Base-by-base conservation (phyloP, 345 rosid genomes). In the Eutrema japonicum region DNA sequence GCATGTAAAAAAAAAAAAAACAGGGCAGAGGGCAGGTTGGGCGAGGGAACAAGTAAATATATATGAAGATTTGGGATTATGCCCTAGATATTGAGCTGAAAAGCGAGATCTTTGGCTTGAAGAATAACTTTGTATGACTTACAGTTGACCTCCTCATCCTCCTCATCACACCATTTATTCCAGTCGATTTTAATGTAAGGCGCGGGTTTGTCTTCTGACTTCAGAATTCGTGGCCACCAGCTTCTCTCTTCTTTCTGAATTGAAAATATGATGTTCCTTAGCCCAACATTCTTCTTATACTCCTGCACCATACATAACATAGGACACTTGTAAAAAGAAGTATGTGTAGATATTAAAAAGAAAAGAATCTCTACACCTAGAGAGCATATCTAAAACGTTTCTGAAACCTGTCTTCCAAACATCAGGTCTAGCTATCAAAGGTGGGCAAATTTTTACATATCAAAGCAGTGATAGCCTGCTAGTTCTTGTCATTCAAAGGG, bases 131-230 rank as follows among this genome's bases (percentile, higher is more conserved):
- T 47, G 37, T 32, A 32, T 8, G 76, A 82, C 96, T 88, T 84
- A 95, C 96, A 84, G 66, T 67, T 43, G 38, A 78, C 69, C 58
- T 84, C 94, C 13, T 91, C 97, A 56, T 95, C 97, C 79, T 95
- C 99, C 79, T 95, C 99, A 63, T 95, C 99, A n/a, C 96, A 88
- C 99, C 99, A 95, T 79, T 83, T 95, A 73, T 92, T 95, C 97
- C 97, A 95, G 78, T 95, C 97, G 53, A 95, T 97, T 86, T 92
- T 95, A 48, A 95, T 86, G 83, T 95, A 95, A 68, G 99, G 99
- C 6, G 99, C 99, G 32, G 99, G 96, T 72, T 92, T 95, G 79
- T 80, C 93, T 74, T 88, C 96, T 1, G 94, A 79, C 77, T 88
- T 86, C 49, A 95, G 76, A 6, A 95, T 77, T 68, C 97, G 84